Percentiles rank a stretch among this genome's conserved stretches.
phyloP scores from a whole-genome alignment of 179 eudicot species.

The Camellia oleifera region DNA sequence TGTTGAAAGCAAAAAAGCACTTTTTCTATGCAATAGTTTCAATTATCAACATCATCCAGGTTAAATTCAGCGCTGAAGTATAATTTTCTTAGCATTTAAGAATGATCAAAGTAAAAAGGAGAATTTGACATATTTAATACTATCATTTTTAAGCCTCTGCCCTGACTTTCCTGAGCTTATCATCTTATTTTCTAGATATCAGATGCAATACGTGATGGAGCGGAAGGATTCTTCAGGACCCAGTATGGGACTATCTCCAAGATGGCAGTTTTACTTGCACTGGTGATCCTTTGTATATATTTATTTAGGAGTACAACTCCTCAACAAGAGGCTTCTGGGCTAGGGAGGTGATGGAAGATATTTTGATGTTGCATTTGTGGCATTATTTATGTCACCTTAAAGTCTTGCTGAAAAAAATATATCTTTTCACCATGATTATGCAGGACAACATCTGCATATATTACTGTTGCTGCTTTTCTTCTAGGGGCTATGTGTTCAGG shows the following conservation, averaged over 20 bases:
- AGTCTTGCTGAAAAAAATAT: conserved; percentile 7
- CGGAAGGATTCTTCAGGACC: conserved; percentile 95
- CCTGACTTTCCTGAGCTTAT: conserved; percentile 20
- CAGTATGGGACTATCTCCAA: conserved; percentile 96
- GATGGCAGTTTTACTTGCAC: conserved; percentile 87
- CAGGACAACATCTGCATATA: conserved; percentile 84
- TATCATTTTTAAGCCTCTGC: background rate
- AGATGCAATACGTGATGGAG: conserved; percentile 99
- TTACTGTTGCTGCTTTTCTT: conserved; percentile 86
- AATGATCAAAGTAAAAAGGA: background rate
- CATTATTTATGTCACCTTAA: background rate
- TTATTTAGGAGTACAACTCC: conserved; percentile 79
- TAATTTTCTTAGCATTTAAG: background rate
- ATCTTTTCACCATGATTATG: conserved; percentile 28
- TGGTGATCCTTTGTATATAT: conserved; percentile 79
- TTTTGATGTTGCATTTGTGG: background rate
- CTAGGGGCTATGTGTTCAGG: conserved; percentile 98
- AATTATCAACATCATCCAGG: background rate
- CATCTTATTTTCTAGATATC: conserved; percentile 65
- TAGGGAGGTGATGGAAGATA: conserved; percentile 62
- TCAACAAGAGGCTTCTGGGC: conserved; percentile 87
- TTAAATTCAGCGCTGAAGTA: background rate
- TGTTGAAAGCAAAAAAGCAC: background rate
- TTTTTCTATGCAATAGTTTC: background rate
- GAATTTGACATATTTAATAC: background rate